These are phyloP conservation scores for Ustilago nuda DNA, from an alignment of 1,284 basidiomycete genomes.

Conservation along the genomic window DNA sequence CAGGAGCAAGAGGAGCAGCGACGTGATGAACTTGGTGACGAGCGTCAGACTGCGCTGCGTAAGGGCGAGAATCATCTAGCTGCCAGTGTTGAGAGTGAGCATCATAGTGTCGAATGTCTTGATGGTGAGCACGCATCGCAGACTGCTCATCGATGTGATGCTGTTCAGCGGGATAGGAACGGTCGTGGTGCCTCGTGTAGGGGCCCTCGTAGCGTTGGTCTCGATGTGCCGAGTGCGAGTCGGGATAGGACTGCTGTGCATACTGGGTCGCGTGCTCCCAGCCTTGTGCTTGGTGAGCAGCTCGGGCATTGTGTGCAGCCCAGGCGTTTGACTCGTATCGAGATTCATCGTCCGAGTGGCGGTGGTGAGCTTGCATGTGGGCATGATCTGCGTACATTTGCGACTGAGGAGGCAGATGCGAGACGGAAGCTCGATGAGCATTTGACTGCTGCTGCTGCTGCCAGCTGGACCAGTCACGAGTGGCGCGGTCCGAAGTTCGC, in stretches of 20 bases:
- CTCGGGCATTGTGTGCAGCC: constrained; percentile 7
- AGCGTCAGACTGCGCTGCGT: constrained; percentile 18
- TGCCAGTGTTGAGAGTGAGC: background rate
- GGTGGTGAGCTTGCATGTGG: constrained; percentile 14
- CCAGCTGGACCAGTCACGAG: constrained; percentile 29
- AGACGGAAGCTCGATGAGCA: constrained; percentile 24
- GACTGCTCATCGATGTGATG: constrained; percentile 14
- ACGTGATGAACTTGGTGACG: constrained; percentile 11
- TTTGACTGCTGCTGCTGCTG: constrained; percentile 8
- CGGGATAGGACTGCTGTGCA: constrained; percentile 20
- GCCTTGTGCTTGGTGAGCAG: constrained; percentile 13
- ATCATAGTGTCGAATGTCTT: constrained; percentile 16
- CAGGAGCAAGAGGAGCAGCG: constrained; percentile 1
- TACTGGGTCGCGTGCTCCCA: constrained; percentile 20
- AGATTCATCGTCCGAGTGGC: constrained; percentile 25
- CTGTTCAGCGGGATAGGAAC: constrained; percentile 12
- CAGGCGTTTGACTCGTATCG: constrained; percentile 16
- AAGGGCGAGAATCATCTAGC: constrained; percentile 3
- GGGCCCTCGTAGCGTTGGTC: constrained; percentile 12
- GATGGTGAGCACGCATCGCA: constrained; percentile 8
- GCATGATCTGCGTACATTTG: constrained; percentile 18
- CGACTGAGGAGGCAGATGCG: constrained; percentile 17
- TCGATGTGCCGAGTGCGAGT: constrained; percentile 15
- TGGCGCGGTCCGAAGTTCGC: constrained; percentile 8
- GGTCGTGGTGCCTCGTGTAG: constrained; percentile 11